Percentiles rank a stretch among this genome's conserved stretches.
These are phyloP conservation scores for Pestalotiopsis sp. DNA, from an alignment of 2,329 filamentous ascomycete species.

Conservation along the genomic window DNA sequence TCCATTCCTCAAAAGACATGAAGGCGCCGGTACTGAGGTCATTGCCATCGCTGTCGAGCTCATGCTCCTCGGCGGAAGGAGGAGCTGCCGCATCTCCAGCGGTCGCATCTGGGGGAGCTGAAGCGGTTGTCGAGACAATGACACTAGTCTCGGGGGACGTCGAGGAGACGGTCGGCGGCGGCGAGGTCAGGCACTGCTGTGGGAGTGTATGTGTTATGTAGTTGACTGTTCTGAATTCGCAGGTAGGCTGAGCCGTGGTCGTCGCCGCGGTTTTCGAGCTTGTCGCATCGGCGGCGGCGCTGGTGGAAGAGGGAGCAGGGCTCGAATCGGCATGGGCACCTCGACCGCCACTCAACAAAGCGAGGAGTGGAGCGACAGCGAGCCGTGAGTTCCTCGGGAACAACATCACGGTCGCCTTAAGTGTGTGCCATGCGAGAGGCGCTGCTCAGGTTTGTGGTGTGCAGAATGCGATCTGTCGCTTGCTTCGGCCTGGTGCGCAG, in stretches of 20 bases:
- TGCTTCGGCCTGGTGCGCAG: background rate
- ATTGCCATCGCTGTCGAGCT: constrained; percentile 62
- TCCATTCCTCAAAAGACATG: constrained; percentile 98
- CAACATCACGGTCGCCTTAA: constrained; percentile 1
- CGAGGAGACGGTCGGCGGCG: constrained; percentile 45
- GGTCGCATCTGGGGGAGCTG: constrained; percentile 20
- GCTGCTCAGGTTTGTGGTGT: background rate
- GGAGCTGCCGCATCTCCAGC: constrained; percentile 22
- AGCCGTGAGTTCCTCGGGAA: constrained; percentile 4
- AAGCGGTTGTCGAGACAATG: constrained; percentile 17
- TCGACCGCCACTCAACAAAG: background rate
- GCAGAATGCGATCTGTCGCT: background rate
- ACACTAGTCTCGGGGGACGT: constrained; percentile 21
- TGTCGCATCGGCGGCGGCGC: constrained; percentile 5
- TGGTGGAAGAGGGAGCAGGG: background rate
- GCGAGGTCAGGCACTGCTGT: constrained; percentile 73
- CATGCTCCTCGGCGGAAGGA: constrained; percentile 45
- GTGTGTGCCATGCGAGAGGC: background rate
- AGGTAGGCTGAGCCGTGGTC: constrained; percentile 37
- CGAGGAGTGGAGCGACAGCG: background rate
- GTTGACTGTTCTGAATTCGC: constrained; percentile 70
- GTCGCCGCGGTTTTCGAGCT: background rate
- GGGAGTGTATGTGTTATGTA: constrained; percentile 80
- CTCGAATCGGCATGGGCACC: constrained; percentile 4
- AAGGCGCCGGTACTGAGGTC: constrained; percentile 71